Conservation (phyloP, 2,329 filamentous ascomycete genomes). For the Sporothrix euskadiensis region DNA sequence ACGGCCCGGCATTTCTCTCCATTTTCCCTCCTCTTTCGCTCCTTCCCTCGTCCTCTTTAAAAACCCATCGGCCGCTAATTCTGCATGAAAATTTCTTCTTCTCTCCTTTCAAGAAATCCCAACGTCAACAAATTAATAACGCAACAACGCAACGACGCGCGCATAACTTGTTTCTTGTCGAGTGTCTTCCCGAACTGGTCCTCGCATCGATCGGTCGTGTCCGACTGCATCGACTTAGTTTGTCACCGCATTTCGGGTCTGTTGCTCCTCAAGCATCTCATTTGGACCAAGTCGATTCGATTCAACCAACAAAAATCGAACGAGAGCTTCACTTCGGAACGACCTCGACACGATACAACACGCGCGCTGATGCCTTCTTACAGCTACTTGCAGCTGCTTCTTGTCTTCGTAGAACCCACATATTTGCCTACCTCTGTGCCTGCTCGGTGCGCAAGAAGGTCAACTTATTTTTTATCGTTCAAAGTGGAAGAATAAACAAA, state of each 20-base stretch:
- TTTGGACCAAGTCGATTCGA: neutral
- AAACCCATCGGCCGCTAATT: neutral
- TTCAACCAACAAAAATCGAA: neutral
- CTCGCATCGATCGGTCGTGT: neutral
- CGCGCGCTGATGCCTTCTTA: neutral
- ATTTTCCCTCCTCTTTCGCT: neutral
- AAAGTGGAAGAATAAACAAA: slow-evolving; percentile 61
- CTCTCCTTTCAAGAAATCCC: neutral
- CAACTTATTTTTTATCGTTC: slow-evolving; percentile 60
- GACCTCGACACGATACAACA: neutral
- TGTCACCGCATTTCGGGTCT: neutral
- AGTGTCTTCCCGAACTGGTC: neutral
- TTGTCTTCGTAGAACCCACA: slow-evolving; percentile 27
- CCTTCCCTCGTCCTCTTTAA: neutral
- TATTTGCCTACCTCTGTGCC: slow-evolving; percentile 64
- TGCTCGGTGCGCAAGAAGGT: slow-evolving; percentile 59
- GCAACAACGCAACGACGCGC: neutral
- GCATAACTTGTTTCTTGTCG: neutral
- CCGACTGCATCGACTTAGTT: neutral
- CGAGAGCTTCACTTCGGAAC: neutral
- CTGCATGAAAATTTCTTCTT: neutral
- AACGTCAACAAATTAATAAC: neutral
- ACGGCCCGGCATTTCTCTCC: slow-evolving; percentile 1
- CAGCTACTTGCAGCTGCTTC: neutral
- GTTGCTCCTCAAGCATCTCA: neutral